Base-by-base conservation (phyloP, 2,329 filamentous ascomycete genomes). In the Ophiobolus disseminans region DNA sequence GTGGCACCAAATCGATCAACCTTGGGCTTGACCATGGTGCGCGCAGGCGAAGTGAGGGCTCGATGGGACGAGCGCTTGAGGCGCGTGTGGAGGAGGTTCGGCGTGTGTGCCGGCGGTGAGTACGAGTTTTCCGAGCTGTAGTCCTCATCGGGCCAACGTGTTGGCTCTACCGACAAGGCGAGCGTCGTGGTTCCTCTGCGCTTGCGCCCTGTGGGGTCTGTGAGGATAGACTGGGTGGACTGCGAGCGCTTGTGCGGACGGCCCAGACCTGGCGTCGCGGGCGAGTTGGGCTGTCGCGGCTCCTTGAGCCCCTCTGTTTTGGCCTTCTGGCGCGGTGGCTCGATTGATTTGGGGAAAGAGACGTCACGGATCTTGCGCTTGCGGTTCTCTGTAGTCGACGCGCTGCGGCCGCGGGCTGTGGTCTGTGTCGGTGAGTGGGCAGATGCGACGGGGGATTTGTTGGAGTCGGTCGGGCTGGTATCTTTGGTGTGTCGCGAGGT, bases 1-100 rank as follows among this genome's bases (percentile, higher is more conserved):
- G 94, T 99, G 60, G 95, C 89, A 17, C 94, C 94, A 69, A 95
- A 96, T 45, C 91, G 89, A 74, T 97, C 94, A 17, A 93, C 85
- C 66, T 93, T 88, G 62, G 94, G 93, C 72, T 90, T 88, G 2
- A 85, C 84, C 72, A 90, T 85, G 61, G 88, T 71, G 36, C 77
- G 71, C 8, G 75, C 78, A 13, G 78, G 77, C 9, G 77, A 79
- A 9, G 77, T 78, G 46, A 78, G 67, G 7, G 77, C 75, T 86
- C 60, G 85, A 82, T 48, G 89, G 81, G 40, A 90, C 86, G 60
- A 86, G 80, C 76, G 72, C 50, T 75, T 74, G 21, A 61, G 83
- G 77, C 62, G 85, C 78, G 50, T 86, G 81, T 57, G 83, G 5
- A 62, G 58, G 7, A 68, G 50, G 40, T 66, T 65, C 7, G 69